Evolutionary conservation across 768 basidiomycete genomes (phyloP).

Genomic region (Suillus luteus): DNA sequence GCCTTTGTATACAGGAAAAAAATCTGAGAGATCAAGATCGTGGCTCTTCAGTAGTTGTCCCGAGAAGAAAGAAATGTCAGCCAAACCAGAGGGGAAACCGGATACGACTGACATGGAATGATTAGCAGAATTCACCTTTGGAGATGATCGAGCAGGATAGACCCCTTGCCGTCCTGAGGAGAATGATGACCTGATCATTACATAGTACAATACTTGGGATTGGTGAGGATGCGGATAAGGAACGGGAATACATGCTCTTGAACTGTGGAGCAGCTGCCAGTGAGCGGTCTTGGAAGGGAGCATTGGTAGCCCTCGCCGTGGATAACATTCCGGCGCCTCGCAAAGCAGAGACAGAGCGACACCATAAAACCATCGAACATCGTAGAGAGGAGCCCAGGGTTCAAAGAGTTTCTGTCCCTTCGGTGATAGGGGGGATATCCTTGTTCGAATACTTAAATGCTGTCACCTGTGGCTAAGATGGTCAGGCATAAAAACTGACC

Average conservation of each 20-base stretch:
- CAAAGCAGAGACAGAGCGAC: constrained; percentile 13
- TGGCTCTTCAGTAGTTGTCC: neutral
- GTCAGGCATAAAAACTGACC: constrained; percentile 12
- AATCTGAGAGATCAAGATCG: constrained; percentile 8
- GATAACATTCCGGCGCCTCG: constrained; percentile 11
- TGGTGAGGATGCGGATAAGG: constrained; percentile 16
- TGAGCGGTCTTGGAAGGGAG: constrained; percentile 11
- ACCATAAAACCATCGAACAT: constrained; percentile 31
- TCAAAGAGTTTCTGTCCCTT: constrained; percentile 6
- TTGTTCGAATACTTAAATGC: neutral
- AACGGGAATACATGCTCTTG: constrained; percentile 16
- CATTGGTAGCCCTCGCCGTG: constrained; percentile 15
- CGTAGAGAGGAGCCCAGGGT: constrained; percentile 20
- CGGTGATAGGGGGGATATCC: constrained; percentile 7
- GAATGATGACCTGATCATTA: constrained; percentile 15
- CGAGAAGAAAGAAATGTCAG: neutral
- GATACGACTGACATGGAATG: constrained; percentile 12
- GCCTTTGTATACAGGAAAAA: neutral
- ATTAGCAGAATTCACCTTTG: constrained; percentile 10
- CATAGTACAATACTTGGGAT: constrained; percentile 6
- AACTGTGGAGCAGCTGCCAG: constrained; percentile 8
- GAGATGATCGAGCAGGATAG: constrained; percentile 23
- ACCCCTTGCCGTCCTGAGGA: constrained; percentile 19
- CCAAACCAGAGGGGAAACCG: neutral
- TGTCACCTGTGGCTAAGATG: neutral